Conservation (phyloP, 768 basidiomycete species). For the Sporobolomyces pararoseus region DNA sequence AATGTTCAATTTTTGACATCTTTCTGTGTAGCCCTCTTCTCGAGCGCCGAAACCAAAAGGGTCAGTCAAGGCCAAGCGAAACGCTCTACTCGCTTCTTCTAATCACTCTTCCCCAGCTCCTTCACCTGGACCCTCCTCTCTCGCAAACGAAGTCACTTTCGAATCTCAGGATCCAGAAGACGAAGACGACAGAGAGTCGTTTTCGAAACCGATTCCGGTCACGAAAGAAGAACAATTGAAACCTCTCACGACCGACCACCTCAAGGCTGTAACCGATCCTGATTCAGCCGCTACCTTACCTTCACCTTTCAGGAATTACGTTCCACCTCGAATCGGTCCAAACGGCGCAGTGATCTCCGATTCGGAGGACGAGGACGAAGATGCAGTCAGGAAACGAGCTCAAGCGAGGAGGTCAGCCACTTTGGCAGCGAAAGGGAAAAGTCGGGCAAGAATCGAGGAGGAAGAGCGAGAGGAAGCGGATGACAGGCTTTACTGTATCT, state of each 20-base stretch:
- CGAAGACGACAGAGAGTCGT: not conserved
- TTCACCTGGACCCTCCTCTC: slow-evolving; percentile 23
- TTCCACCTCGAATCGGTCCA: slow-evolving; percentile 2
- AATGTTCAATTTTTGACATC: not conserved
- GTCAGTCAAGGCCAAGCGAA: not conserved
- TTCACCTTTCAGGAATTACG: slow-evolving; percentile 8
- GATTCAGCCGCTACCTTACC: not conserved
- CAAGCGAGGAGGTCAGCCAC: slow-evolving; percentile 8
- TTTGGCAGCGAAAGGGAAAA: slow-evolving; percentile 6
- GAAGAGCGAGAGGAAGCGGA: slow-evolving; percentile 55
- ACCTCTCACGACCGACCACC: slow-evolving; percentile 8
- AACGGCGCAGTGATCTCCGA: not conserved
- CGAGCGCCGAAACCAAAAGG: not conserved
- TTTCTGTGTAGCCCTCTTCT: slow-evolving; percentile 1
- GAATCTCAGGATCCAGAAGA: slow-evolving; percentile 3
- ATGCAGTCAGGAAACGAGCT: not conserved
- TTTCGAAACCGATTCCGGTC: not conserved
- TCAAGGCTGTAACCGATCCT: slow-evolving; percentile 8
- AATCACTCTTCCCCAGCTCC: slow-evolving; percentile 24
- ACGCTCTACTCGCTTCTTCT: not conserved
- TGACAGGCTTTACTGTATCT: slow-evolving; percentile 80
- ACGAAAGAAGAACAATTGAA: not conserved
- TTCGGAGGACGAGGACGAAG: slow-evolving; percentile 24
- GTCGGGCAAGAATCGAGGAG: slow-evolving; percentile 5
- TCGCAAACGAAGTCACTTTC: slow-evolving; percentile 25